Evolutionary conservation across 2,329 filamentous ascomycete species (phyloP).

Genomic region (Trichoderma sp.): DNA sequence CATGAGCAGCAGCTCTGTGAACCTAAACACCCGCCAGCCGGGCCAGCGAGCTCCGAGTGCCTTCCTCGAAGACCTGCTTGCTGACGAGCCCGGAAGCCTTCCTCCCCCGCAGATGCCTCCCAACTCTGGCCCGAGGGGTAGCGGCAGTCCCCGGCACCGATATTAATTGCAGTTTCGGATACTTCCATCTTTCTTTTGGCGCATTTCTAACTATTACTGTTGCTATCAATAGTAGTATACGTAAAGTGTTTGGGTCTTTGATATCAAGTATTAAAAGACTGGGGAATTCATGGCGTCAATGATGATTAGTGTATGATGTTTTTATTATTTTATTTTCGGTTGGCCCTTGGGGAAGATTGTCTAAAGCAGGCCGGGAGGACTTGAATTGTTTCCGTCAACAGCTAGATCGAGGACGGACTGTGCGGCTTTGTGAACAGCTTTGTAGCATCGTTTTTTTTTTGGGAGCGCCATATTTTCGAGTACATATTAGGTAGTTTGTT

Average conservation of each 20-base stretch:
- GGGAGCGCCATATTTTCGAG: background rate
- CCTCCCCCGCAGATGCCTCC: conserved; percentile 43
- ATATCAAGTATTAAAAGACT: background rate
- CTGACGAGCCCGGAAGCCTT: conserved; percentile 61
- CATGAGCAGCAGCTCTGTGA: conserved; percentile 63
- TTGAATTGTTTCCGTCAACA: background rate
- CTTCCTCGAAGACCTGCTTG: conserved; percentile 85
- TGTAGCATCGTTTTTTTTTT: background rate
- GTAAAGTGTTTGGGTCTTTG: background rate
- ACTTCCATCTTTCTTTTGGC: background rate
- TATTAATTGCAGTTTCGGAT: conserved; percentile 23
- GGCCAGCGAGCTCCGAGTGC: conserved; percentile 78
- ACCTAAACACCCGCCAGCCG: conserved; percentile 53
- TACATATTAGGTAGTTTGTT: background rate
- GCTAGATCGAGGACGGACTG: background rate
- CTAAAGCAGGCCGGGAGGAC: background rate
- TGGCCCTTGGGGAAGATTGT: background rate
- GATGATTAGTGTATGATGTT: conserved; percentile 8
- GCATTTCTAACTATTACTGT: background rate
- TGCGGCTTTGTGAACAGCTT: background rate
- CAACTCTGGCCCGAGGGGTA: conserved; percentile 1
- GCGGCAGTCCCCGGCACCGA: conserved; percentile 27
- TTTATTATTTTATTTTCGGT: background rate
- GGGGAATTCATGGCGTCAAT: background rate
- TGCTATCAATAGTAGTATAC: background rate